These are phyloP conservation scores for Aureobasidium pullulans DNA, from an alignment of 2,329 filamentous ascomycete genomes.

Conservation along the genomic window DNA sequence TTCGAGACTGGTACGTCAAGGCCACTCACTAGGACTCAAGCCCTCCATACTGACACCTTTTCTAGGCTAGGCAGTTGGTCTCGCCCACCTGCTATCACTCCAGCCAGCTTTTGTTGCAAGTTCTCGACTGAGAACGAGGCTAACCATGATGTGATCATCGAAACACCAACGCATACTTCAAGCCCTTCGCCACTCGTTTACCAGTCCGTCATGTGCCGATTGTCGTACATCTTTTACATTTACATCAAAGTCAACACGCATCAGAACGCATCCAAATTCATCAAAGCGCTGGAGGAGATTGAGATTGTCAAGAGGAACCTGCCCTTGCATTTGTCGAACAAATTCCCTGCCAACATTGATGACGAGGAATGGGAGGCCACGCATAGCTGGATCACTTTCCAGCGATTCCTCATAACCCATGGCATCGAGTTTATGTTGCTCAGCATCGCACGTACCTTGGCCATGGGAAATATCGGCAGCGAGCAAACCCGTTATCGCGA, in stretches of 20 bases:
- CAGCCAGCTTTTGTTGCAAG: constrained; percentile 12
- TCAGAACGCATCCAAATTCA: constrained; percentile 10
- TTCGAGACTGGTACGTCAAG: constrained; percentile 13
- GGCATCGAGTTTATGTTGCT: constrained; percentile 3
- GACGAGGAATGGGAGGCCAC: constrained; percentile 11
- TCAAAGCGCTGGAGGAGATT: constrained; percentile 12
- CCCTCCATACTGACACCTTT: neutral
- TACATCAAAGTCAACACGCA: constrained; percentile 13
- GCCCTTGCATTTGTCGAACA: constrained; percentile 4
- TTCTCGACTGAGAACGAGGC: neutral
- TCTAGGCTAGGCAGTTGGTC: constrained; percentile 14
- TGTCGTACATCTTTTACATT: constrained; percentile 16
- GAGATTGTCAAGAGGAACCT: constrained; percentile 10
- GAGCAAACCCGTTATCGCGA: constrained; percentile 3
- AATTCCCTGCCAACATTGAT: constrained; percentile 12
- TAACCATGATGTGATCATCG: neutral
- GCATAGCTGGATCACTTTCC: constrained; percentile 7
- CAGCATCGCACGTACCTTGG: constrained; percentile 6
- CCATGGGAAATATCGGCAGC: constrained; percentile 3
- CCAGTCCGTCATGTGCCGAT: constrained; percentile 2
- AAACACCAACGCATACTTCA: neutral
- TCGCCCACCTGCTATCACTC: constrained; percentile 6
- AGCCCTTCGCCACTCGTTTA: constrained; percentile 11
- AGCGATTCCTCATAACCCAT: constrained; percentile 2
- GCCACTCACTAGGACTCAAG: too few species aligned